Base-by-base conservation (phyloP, 2,329 filamentous ascomycete genomes). In the Lizonia empirigonia region DNA sequence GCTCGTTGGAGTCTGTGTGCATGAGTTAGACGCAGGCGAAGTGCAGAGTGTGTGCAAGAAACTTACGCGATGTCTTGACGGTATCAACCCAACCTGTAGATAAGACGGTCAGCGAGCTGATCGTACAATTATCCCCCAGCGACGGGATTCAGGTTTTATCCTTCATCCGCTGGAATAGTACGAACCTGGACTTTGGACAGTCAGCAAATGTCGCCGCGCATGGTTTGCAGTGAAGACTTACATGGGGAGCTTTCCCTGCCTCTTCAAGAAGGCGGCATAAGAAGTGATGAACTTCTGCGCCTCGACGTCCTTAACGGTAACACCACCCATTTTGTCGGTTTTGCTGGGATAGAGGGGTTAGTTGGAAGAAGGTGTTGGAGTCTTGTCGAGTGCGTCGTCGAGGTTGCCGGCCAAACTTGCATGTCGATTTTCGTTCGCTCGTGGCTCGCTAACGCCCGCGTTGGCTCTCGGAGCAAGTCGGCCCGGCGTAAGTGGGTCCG, bases 61-160 rank as follows among this genome's bases (percentile, higher is more conserved):
- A 69, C 69, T 45, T 67, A 72, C 70, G 70, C 55, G 91, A 93
- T 70, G 93, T 97, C 89, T 99, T 99, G 83, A 97, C 94, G 75
- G 93, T 97, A 78, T 99, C 94, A 79, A 97, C 93, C 93, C 93
- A 97, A 84, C 91, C 91, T 95, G 77, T 79, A 80, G 77, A 78
- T 74, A 72, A 71, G 61, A 52, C 59, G 60, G 75, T 78, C 72
- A 78, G 75, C 71, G 67, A 71, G 62, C 65, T 66, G 64, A 67
- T 52, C 56, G 55, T 62, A 54, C 55, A 63, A 64, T 69, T 72
- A 75, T 76, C 77, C 78, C 78, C 77, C 77, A 77, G 73, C 73
- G 74, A 80, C 77, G 78, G 77, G 78, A 80, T 80, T 80, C 78
- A 80, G 77, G 76, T 75, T 73, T 75, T 70, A 49, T 71, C 67